phyloP scores from a whole-genome alignment of 1,284 basidiomycete species.

The Tremellales sp. region DNA sequence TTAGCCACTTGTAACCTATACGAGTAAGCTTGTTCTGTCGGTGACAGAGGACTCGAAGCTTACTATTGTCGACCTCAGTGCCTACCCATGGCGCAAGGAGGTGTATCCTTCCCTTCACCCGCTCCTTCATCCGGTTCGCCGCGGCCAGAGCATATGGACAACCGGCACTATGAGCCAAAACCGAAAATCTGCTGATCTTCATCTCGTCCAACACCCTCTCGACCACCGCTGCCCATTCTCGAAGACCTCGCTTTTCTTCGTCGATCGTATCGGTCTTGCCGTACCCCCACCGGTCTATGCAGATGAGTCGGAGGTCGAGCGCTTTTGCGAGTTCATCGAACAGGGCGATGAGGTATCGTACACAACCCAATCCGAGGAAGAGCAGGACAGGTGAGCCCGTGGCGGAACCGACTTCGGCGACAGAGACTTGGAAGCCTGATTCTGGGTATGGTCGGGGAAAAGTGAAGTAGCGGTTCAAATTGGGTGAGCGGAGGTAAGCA shows the following conservation, averaged over 20 bases:
- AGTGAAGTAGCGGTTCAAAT: slow-evolving; percentile 74
- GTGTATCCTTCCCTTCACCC: slow-evolving; percentile 79
- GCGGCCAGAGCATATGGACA: slow-evolving; percentile 90
- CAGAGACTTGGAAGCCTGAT: slow-evolving; percentile 81
- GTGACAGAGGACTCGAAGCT: slow-evolving; percentile 33
- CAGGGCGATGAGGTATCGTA: slow-evolving; percentile 86
- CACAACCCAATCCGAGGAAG: slow-evolving; percentile 89
- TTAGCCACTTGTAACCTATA: slow-evolving; percentile 91
- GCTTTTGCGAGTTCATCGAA: slow-evolving; percentile 94
- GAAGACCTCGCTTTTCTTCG: slow-evolving; percentile 65
- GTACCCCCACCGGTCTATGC: slow-evolving; percentile 94
- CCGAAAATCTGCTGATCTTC: slow-evolving; percentile 70
- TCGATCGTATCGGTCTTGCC: slow-evolving; percentile 73
- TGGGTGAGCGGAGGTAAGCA: slow-evolving; percentile 69
- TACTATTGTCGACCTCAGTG: slow-evolving; percentile 72
- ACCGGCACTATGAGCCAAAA: slow-evolving; percentile 96
- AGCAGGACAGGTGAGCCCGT: slow-evolving; percentile 81
- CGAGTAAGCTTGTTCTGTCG: not conserved
- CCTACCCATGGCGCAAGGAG: slow-evolving; percentile 96
- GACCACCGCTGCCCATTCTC: slow-evolving; percentile 86
- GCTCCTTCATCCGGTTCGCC: slow-evolving; percentile 66
- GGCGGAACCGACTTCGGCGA: slow-evolving; percentile 82
- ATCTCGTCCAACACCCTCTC: slow-evolving; percentile 82
- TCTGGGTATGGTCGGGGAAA: slow-evolving; percentile 59
- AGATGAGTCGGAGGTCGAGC: slow-evolving; percentile 80